Conservation (phyloP, 495 filamentous ascomycete genomes). For the Penicillium parvum region DNA sequence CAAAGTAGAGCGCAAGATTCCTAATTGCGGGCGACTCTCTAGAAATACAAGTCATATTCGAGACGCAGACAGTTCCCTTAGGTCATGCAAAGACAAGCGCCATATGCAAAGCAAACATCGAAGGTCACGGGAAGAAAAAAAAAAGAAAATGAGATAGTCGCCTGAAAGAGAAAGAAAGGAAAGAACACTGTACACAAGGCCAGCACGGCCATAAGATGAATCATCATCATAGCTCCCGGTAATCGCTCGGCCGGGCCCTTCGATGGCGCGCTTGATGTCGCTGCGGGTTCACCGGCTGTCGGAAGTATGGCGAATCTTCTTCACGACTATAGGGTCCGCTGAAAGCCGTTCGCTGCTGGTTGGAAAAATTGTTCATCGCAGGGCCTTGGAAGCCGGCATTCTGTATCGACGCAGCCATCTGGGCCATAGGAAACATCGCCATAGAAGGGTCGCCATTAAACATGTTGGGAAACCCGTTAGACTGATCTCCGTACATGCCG, state of each 20-base stretch:
- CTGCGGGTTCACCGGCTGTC: conserved; percentile 93
- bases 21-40: too few species aligned
- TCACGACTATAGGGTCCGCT: conserved; percentile 59
- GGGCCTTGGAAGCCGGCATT: conserved; percentile 31
- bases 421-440: conserved; percentile 34
- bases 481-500: conserved; percentile 48
- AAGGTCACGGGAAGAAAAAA: not conserved
- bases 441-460: conserved; percentile 43
- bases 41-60: conserved; percentile 6
- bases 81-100: conserved; percentile 2
- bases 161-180: conserved; percentile 1
- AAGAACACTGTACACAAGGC: not conserved
- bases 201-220: not conserved
- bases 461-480: conserved; percentile 33
- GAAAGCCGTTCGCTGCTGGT: conserved; percentile 69
- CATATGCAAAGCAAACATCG: conserved; percentile 2
- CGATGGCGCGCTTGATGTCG: conserved; percentile 77
- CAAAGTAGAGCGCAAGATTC: not conserved
- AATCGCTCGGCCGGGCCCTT: conserved; percentile 80
- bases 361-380: conserved; percentile 52
- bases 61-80: conserved; percentile 1
- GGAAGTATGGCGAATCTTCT: conserved; percentile 90
- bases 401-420: conserved; percentile 28
- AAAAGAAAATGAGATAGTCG: conserved; percentile 3
- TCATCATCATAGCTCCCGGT: conserved; percentile 65